phyloP scores from a whole-genome alignment of 164 flowering plant species.

The Echeveria elegans region DNA sequence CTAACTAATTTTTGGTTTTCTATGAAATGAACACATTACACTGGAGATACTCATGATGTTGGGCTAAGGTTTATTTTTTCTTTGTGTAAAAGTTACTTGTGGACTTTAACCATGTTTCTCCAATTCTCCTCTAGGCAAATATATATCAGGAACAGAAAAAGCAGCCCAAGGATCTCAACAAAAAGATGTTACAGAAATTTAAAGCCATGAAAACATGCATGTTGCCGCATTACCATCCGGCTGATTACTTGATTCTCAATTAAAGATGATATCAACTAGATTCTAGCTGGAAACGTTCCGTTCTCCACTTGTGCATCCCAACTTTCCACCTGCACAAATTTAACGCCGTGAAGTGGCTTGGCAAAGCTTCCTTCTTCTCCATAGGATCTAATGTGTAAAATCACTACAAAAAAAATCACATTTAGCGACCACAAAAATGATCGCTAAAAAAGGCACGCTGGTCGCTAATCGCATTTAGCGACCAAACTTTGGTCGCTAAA shows the following conservation, averaged over 20 bases:
- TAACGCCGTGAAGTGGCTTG: not conserved
- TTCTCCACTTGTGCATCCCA: not conserved
- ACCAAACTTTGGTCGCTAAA: no score
- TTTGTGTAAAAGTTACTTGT: no score
- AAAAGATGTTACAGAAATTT: not conserved
- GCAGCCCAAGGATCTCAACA: no score
- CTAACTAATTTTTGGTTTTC: not conserved
- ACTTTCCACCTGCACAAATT: not conserved
- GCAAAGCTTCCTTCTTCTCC: not conserved
- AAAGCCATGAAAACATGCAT: not conserved
- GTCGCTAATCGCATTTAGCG: no score
- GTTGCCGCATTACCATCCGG: not conserved
- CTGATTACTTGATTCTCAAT: not conserved
- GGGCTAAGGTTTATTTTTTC: no score
- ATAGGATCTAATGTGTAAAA: not conserved
- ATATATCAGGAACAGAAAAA: no score
- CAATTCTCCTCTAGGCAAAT: not conserved
- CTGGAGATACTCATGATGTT: not conserved
- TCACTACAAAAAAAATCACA: no score
- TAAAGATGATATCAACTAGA: not conserved
- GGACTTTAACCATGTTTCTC: not conserved
- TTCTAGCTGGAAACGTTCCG: not conserved
- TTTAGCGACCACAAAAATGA: no score
- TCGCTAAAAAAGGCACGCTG: no score
- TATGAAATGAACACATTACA: not conserved